Evolutionary conservation across 1,284 basidiomycete genomes (phyloP).

Genomic region (Chalciporus sp.): DNA sequence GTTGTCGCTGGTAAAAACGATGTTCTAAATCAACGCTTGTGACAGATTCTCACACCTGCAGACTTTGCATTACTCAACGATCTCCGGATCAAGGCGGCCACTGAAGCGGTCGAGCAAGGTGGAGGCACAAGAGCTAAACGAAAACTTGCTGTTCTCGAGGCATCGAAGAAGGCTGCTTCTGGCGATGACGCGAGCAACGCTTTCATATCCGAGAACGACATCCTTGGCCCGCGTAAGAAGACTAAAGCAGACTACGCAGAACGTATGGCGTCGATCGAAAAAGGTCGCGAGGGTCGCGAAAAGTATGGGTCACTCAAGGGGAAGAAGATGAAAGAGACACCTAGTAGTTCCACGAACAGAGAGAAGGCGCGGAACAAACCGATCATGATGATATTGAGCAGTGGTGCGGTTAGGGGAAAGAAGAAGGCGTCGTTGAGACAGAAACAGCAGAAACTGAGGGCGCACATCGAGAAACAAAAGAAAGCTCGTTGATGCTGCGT

Average conservation of each 20-base stretch:
- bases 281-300: slow-evolving; percentile 93
- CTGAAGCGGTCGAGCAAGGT: slow-evolving; percentile 68
- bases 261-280: slow-evolving; percentile 88
- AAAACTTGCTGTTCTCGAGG: slow-evolving; percentile 81
- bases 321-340: slow-evolving; percentile 80
- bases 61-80: slow-evolving; percentile 95
- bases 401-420: slow-evolving; percentile 77
- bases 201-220: slow-evolving; percentile 90
- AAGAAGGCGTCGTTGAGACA: slow-evolving; percentile 87
- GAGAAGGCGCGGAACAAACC: slow-evolving; percentile 93
- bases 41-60: slow-evolving; percentile 93
- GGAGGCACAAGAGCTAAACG: slow-evolving; percentile 84
- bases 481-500: slow-evolving; percentile 45
- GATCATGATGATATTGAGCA: slow-evolving; percentile 88
- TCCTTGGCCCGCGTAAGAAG: slow-evolving; percentile 94
- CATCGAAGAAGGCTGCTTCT: slow-evolving; percentile 56
- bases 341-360: slow-evolving; percentile 84
- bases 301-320: slow-evolving; percentile 92
- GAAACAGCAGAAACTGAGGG: slow-evolving; percentile 78
- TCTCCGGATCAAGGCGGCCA: slow-evolving; percentile 83
- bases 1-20: no score
- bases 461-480: slow-evolving; percentile 73
- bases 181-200: slow-evolving; percentile 52
- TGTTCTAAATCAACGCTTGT: no score
- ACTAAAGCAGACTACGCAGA: slow-evolving; percentile 94